These are phyloP conservation scores for Ustilago bromivora DNA, from an alignment of 1,284 basidiomycete genomes.

Conservation along the genomic window DNA sequence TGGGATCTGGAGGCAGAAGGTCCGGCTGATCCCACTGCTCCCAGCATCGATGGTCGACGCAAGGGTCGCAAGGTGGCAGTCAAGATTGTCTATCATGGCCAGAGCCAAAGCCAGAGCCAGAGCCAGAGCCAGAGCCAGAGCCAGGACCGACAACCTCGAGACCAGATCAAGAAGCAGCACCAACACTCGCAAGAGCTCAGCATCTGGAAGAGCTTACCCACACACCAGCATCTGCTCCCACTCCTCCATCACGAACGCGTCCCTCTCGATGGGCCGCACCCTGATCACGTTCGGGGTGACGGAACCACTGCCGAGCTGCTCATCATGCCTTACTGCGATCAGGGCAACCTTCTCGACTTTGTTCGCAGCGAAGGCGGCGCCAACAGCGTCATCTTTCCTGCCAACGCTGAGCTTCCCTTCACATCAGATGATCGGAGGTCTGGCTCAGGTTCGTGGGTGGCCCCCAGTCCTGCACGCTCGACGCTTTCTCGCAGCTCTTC, in stretches of 20 bases:
- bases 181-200: slow-evolving; percentile 48
- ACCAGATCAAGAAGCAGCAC: slow-evolving; percentile 9
- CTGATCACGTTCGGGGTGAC: not conserved
- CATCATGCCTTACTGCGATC: slow-evolving; percentile 62
- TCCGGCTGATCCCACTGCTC: slow-evolving; percentile 29
- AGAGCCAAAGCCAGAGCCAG: not conserved
- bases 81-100: slow-evolving; percentile 57
- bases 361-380: slow-evolving; percentile 55
- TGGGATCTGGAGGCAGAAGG: slow-evolving; percentile 51
- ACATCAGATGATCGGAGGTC: slow-evolving; percentile 28
- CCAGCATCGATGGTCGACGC: slow-evolving; percentile 32
- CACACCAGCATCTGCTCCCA: slow-evolving; percentile 57
- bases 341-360: slow-evolving; percentile 59
- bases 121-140: slow-evolving; percentile 9
- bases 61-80: slow-evolving; percentile 50
- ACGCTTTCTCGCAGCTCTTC: slow-evolving; percentile 45
- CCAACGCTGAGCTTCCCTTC: slow-evolving; percentile 18
- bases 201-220: slow-evolving; percentile 57
- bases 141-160: slow-evolving; percentile 5
- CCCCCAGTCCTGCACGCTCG: slow-evolving; percentile 23
- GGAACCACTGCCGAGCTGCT: slow-evolving; percentile 40
- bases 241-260: slow-evolving; percentile 57
- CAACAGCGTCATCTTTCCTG: slow-evolving; percentile 7
- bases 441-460: slow-evolving; percentile 40
- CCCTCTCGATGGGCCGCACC: slow-evolving; percentile 6